A percentile compares a stretch with the other conserved stretches of the same genome.
phyloP scores from a whole-genome alignment of 192 early-diverging fungal genomes.

The Chytriomyces confervae region DNA sequence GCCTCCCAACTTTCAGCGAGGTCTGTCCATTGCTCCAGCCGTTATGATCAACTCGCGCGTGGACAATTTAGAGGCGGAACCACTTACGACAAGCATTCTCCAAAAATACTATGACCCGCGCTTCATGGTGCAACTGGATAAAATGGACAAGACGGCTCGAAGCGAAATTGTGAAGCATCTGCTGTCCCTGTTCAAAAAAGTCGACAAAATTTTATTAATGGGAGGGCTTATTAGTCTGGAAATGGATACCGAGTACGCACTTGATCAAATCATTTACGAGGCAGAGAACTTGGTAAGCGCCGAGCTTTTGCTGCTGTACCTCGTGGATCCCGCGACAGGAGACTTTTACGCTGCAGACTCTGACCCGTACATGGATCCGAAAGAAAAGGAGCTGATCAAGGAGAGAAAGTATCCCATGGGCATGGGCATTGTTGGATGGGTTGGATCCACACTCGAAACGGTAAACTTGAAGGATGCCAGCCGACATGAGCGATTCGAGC shows the following conservation, averaged over 20 bases:
- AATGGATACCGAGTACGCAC: conserved; percentile 41
- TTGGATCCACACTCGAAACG: conserved; percentile 37
- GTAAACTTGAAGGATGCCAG: conserved; percentile 50
- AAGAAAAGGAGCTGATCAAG: conserved; percentile 39
- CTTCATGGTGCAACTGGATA: conserved; percentile 51
- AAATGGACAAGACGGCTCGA: conserved; percentile 44
- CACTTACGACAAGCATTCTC: conserved; percentile 44
- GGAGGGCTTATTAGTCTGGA: conserved; percentile 47
- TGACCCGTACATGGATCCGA: conserved; percentile 27
- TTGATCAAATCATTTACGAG: conserved; percentile 46
- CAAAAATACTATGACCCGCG: conserved; percentile 57
- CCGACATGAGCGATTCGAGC: conserved; percentile 43
- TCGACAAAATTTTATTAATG: conserved; percentile 48
- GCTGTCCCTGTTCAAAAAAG: conserved; percentile 49
- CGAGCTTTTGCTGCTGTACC: conserved; percentile 48
- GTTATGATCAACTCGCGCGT: neutral
- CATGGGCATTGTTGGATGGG: conserved; percentile 52
- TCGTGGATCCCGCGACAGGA: conserved; percentile 48
- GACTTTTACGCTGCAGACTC: conserved; percentile 44
- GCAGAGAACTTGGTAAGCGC: conserved; percentile 38
- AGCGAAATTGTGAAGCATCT: conserved; percentile 50
- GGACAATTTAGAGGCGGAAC: conserved; percentile 6
- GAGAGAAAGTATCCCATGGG: conserved; percentile 40
- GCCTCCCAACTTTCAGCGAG: neutral
- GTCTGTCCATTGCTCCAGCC: neutral